A percentile compares a stretch with the other conserved stretches of the same genome.
Conservation (phyloP, 352 stramenopile species). For the Pythium rishiriense region DNA sequence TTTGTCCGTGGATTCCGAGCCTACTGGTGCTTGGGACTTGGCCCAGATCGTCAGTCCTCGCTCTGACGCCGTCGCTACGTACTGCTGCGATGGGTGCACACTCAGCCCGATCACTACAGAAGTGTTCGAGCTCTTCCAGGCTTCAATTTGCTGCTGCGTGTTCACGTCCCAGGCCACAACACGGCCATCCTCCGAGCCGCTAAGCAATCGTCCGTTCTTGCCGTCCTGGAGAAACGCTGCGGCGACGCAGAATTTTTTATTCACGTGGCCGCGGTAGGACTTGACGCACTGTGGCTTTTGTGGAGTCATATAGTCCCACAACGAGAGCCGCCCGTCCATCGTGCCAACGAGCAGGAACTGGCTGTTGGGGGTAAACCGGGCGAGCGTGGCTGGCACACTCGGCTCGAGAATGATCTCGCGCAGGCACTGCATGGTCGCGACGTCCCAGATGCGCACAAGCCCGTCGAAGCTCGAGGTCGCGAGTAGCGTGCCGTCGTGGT, state of each 20-base stretch:
- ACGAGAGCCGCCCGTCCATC: conserved; percentile 89
- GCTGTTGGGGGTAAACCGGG: conserved; percentile 94
- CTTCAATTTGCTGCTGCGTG: conserved; percentile 56
- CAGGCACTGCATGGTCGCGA: conserved; percentile 94
- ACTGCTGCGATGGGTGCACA: conserved; percentile 25
- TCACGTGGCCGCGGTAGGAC: conserved; percentile 73
- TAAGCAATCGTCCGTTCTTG: conserved; percentile 67
- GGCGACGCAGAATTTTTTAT: conserved; percentile 87
- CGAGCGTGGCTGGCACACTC: conserved; percentile 65
- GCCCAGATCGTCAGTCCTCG: conserved; percentile 27
- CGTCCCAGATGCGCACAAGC: conserved; percentile 95
- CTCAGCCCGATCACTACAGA: conserved; percentile 27
- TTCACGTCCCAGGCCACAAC: conserved; percentile 94
- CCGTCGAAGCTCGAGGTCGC: conserved; percentile 80
- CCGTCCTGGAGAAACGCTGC: conserved; percentile 76
- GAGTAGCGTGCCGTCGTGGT: conserved; percentile 93
- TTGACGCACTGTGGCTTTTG: conserved; percentile 60
- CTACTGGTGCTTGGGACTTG: background rate
- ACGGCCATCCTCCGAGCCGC: conserved; percentile 91
- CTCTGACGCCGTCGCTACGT: conserved; percentile 17
- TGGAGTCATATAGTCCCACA: conserved; percentile 87
- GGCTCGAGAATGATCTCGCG: conserved; percentile 88
- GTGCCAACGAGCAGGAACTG: conserved; percentile 92
- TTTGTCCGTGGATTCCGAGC: background rate
- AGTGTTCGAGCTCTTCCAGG: conserved; percentile 4